Conservation (phyloP, 805 yeast genomes). For the Wickerhamiella sorbophila region DNA sequence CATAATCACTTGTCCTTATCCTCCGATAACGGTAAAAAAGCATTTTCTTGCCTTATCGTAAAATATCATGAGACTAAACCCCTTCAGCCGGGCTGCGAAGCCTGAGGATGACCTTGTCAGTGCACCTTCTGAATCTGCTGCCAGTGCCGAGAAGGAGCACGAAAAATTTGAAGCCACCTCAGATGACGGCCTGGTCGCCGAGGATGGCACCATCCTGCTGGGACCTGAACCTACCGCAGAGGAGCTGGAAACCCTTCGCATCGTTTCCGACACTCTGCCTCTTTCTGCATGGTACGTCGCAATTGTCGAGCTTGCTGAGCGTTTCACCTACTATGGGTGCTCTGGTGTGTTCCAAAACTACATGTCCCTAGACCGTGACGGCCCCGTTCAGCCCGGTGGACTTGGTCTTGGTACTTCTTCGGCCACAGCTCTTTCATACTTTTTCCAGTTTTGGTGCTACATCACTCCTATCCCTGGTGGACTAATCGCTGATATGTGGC, state of each 20-base stretch:
- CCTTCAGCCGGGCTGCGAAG: neutral
- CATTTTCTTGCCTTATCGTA: no score
- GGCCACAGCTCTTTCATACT: slow-evolving; percentile 59
- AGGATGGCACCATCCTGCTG: neutral
- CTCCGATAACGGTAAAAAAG: no score
- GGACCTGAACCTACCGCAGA: slow-evolving; percentile 34
- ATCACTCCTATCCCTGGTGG: slow-evolving; percentile 70
- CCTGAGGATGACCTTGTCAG: neutral
- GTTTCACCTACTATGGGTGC: slow-evolving; percentile 69
- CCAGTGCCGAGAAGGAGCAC: neutral
- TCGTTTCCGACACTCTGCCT: slow-evolving; percentile 39
- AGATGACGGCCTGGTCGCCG: neutral
- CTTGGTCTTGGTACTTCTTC: slow-evolving; percentile 44
- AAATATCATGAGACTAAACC: neutral
- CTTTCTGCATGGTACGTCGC: slow-evolving; percentile 48
- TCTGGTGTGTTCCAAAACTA: slow-evolving; percentile 67
- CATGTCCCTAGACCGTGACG: slow-evolving; percentile 39
- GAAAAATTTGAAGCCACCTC: neutral
- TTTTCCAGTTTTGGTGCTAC: slow-evolving; percentile 73
- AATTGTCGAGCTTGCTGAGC: slow-evolving; percentile 63
- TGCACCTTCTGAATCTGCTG: neutral
- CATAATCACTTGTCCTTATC: no score
- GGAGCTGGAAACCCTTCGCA: slow-evolving; percentile 38
- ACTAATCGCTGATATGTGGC: slow-evolving; percentile 55
- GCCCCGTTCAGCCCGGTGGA: slow-evolving; percentile 37